These are phyloP conservation scores for Ogataea sp. DNA, from an alignment of 805 yeast species.

Conservation along the genomic window DNA sequence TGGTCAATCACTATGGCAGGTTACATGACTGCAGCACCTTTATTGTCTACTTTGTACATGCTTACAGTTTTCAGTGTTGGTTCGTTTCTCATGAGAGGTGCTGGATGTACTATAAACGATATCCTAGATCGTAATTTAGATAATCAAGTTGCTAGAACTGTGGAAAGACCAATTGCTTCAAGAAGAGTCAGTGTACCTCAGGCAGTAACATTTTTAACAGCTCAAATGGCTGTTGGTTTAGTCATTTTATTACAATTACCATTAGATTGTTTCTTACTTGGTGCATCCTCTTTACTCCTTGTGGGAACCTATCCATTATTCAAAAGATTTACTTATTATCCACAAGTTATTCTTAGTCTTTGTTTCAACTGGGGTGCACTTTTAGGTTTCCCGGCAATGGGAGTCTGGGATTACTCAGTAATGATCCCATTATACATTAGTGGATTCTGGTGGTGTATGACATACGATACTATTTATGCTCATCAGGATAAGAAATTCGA, in stretches of 20 bases:
- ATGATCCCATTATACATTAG: constrained; percentile 74
- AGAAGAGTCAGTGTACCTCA: constrained; percentile 66
- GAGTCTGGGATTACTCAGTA: constrained; percentile 66
- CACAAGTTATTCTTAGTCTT: constrained; percentile 73
- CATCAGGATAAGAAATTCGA: constrained; percentile 94
- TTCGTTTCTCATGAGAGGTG: constrained; percentile 89
- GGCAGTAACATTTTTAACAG: constrained; percentile 65
- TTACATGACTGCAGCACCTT: constrained; percentile 59
- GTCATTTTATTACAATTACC: constrained; percentile 70
- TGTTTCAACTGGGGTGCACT: constrained; percentile 95
- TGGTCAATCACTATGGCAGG: constrained; percentile 96
- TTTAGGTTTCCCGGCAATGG: constrained; percentile 94
- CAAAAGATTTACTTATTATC: constrained; percentile 92
- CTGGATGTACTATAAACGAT: constrained; percentile 96
- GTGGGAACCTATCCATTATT: constrained; percentile 88
- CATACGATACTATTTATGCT: constrained; percentile 93
- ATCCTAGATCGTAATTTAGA: constrained; percentile 79
- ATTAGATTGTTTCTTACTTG: constrained; percentile 69
- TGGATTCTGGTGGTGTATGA: constrained; percentile 87
- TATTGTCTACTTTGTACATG: constrained; percentile 52
- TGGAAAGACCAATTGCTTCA: constrained; percentile 88
- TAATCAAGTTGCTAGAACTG: constrained; percentile 77
- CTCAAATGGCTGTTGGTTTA: constrained; percentile 67
- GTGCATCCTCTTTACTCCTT: constrained; percentile 70
- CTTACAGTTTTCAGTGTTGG: constrained; percentile 74